Percentiles rank a stretch among this genome's conserved stretches.
Evolutionary conservation across 2,329 filamentous ascomycete genomes (phyloP).

Genomic region (Exophiala lecanii-corni): DNA sequence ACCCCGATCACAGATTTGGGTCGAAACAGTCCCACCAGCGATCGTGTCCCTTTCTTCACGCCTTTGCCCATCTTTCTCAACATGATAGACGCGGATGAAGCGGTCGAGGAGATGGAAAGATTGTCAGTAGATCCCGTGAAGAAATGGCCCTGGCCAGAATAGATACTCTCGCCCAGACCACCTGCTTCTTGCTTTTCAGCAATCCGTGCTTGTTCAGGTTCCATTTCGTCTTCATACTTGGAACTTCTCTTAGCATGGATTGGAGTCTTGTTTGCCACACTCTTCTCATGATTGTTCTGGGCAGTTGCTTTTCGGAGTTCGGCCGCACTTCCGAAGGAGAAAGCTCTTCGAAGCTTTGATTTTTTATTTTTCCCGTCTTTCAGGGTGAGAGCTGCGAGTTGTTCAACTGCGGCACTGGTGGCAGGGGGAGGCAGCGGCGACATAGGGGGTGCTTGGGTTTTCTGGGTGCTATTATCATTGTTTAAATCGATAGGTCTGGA

Average conservation of each 20-base stretch:
- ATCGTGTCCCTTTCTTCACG: constrained; percentile 91
- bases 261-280: constrained; percentile 44
- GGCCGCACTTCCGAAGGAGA: constrained; percentile 93
- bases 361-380: constrained; percentile 81
- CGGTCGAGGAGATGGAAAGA: constrained; percentile 52
- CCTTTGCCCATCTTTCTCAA: constrained; percentile 96
- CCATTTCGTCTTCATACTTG: constrained; percentile 61
- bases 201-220: constrained; percentile 87
- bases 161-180: constrained; percentile 89
- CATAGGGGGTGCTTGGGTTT: neutral
- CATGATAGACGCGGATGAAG: constrained; percentile 47
- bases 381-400: constrained; percentile 80
- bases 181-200: constrained; percentile 87
- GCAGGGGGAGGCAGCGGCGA: constrained; percentile 14
- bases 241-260: constrained; percentile 56
- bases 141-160: constrained; percentile 75
- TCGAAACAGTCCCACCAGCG: constrained; percentile 87
- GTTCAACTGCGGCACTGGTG: constrained; percentile 70
- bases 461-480: constrained; percentile 40
- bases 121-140: constrained; percentile 94
- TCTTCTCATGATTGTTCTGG: constrained; percentile 51
- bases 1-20: constrained; percentile 87
- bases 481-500: constrained; percentile 66
- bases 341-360: constrained; percentile 78
- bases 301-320: constrained; percentile 75